Conservation (phyloP, 2,329 filamentous ascomycete species). For the Cladosporium sphaerospermum region DNA sequence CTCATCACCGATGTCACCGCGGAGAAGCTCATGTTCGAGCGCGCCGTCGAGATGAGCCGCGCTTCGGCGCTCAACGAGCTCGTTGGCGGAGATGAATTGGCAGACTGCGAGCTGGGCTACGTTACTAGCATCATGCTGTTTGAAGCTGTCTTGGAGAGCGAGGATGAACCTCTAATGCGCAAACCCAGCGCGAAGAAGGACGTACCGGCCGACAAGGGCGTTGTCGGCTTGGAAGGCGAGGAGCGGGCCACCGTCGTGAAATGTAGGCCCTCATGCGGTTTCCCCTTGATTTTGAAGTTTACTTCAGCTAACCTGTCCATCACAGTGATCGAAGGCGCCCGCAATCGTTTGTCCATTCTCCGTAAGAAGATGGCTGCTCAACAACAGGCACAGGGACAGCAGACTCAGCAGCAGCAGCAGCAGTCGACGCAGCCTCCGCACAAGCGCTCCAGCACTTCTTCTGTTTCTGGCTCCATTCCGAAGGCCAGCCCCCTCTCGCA, state of each 20-base stretch:
- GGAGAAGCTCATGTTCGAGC: constrained; percentile 96
- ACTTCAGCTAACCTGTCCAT: background rate
- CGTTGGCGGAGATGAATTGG: constrained; percentile 72
- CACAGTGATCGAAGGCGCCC: constrained; percentile 42
- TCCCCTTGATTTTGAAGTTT: background rate
- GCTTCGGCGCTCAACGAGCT: constrained; percentile 93
- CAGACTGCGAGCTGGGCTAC: constrained; percentile 86
- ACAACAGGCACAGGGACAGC: constrained; percentile 5
- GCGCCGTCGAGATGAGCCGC: constrained; percentile 92
- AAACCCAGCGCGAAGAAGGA: constrained; percentile 42
- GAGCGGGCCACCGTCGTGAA: constrained; percentile 68
- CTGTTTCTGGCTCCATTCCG: constrained; percentile 6
- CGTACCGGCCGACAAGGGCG: constrained; percentile 38
- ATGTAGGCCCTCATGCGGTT: constrained; percentile 40
- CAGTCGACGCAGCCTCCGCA: background rate
- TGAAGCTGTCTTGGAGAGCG: constrained; percentile 84
- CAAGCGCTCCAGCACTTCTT: constrained; percentile 7
- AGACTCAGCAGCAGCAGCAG: background rate
- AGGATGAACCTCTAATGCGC: constrained; percentile 51
- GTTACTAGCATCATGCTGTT: constrained; percentile 90
- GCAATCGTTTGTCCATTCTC: constrained; percentile 36
- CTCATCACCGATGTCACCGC: constrained; percentile 86
- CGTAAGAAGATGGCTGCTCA: constrained; percentile 37
- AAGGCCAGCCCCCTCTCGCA: constrained; percentile 7
- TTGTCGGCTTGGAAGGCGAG: constrained; percentile 55